A percentile compares a stretch with the other conserved stretches of the same genome.
Evolutionary conservation across 768 basidiomycete genomes (phyloP).

Genomic region (Auriscalpium microsporum): DNA sequence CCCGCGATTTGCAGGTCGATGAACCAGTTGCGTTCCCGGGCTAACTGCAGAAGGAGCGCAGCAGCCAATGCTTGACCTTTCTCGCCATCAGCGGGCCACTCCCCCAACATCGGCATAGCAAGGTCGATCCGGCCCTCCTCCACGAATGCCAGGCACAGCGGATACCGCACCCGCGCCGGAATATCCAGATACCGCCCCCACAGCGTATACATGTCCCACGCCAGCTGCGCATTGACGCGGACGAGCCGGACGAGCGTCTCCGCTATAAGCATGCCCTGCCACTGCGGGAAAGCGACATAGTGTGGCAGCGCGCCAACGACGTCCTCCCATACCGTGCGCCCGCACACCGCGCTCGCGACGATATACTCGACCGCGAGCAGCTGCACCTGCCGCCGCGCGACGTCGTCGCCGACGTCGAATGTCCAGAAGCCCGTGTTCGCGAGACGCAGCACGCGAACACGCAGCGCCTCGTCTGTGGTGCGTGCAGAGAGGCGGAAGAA

Average conservation of each 20-base stretch:
- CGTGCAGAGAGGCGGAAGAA: conserved; percentile 39
- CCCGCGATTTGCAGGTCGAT: conserved; percentile 8
- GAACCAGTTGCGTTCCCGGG: conserved; percentile 5
- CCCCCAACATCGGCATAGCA: conserved; percentile 5
- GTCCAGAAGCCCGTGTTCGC: conserved; percentile 15
- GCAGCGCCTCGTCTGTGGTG: conserved; percentile 20
- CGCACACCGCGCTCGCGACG: conserved; percentile 6
- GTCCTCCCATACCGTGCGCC: conserved; percentile 9
- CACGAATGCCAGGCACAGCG: conserved; percentile 5
- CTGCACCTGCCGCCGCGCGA: conserved; percentile 20
- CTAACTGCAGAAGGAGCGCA: conserved; percentile 18
- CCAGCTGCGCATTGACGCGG: conserved; percentile 7
- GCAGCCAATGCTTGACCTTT: conserved; percentile 21
- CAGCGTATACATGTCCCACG: conserved; percentile 4
- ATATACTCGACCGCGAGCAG: conserved; percentile 30
- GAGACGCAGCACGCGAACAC: conserved; percentile 9
- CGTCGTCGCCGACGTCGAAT: conserved; percentile 10
- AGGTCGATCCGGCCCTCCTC: conserved; percentile 11
- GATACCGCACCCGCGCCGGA: conserved; percentile 1
- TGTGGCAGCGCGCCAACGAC: conserved; percentile 11
- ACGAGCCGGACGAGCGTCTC: conserved; percentile 6
- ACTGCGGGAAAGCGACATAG: conserved; percentile 9
- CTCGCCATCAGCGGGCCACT: conserved; percentile 1
- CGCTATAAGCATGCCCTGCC: conserved; percentile 10
- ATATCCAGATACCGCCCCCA: conserved; percentile 11